These are phyloP conservation scores for Oehlia diaphana DNA, from an alignment of 192 early-diverging fungal species.

Conservation along the genomic window DNA sequence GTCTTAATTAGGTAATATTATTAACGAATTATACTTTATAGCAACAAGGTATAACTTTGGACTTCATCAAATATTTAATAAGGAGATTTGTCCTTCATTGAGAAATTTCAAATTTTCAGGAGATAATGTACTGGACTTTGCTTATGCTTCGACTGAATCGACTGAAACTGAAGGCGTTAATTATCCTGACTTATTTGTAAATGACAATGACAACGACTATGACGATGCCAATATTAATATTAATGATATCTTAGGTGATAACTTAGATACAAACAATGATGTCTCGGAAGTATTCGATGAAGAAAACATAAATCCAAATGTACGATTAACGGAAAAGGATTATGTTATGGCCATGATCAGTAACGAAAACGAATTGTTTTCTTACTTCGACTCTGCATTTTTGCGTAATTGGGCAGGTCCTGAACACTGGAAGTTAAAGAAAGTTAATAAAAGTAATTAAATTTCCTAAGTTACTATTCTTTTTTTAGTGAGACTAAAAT, in stretches of 20 bases:
- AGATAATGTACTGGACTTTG: background rate
- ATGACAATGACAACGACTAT: too few relatives aligned
- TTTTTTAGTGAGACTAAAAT: background rate
- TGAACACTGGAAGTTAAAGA: conserved; percentile 81
- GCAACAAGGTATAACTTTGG: conserved; percentile 14
- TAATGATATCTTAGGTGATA: too few relatives aligned
- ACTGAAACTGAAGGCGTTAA: background rate
- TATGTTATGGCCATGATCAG: background rate
- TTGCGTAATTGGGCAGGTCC: conserved; percentile 90
- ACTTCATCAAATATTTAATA: conserved; percentile 20
- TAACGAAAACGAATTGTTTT: background rate
- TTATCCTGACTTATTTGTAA: conserved; percentile 34
- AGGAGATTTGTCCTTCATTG: conserved; percentile 69
- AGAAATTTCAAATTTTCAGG: conserved; percentile 62
- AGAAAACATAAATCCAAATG: background rate
- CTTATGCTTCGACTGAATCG: background rate
- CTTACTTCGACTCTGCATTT: conserved; percentile 64
- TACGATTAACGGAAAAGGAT: background rate
- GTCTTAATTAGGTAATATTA: background rate
- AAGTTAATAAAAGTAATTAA: conserved; percentile 35
- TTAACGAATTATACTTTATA: background rate
- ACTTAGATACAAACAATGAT: background rate
- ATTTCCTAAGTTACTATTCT: background rate
- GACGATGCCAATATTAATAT: too few relatives aligned
- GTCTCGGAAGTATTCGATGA: background rate